Conservation (phyloP, 805 yeast genomes). For the Wickerhamomyces subpelliculosus region DNA sequence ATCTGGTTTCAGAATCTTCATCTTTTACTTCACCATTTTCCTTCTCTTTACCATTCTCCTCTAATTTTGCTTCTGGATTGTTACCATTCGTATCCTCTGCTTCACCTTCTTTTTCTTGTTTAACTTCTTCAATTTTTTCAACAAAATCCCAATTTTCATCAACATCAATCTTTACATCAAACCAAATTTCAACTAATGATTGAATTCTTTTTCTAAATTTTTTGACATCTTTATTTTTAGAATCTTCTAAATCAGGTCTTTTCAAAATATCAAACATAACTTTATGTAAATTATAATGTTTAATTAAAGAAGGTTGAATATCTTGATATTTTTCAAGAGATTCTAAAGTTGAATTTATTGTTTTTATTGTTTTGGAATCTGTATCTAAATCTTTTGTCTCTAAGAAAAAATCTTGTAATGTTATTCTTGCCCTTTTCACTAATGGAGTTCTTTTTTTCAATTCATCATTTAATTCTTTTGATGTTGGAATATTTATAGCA, state of each 20-base stretch:
- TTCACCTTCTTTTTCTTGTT: slow-evolving; percentile 12
- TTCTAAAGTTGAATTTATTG: slow-evolving; percentile 18
- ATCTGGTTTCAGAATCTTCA: not conserved
- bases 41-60: slow-evolving; percentile 2
- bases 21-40: not conserved
- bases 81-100: slow-evolving; percentile 15
- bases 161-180: slow-evolving; percentile 19
- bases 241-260: slow-evolving; percentile 25
- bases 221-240: slow-evolving; percentile 7
- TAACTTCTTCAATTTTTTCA: slow-evolving; percentile 10
- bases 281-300: slow-evolving; percentile 25
- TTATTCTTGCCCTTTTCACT: slow-evolving; percentile 23
- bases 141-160: slow-evolving; percentile 24
- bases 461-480: slow-evolving; percentile 8
- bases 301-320: slow-evolving; percentile 25
- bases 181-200: slow-evolving; percentile 17
- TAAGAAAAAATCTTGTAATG: slow-evolving; percentile 15
- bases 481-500: slow-evolving; percentile 11
- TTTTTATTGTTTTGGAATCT: slow-evolving; percentile 8
- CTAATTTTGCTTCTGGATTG: too few relatives aligned
- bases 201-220: slow-evolving; percentile 12
- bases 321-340: slow-evolving; percentile 15
- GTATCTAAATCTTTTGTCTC: slow-evolving; percentile 7
- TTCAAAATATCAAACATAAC: slow-evolving; percentile 26
- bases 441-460: slow-evolving; percentile 14